A percentile compares a stretch with the other conserved stretches of the same genome.
Conservation (phyloP, 169 alveolate genomes). For the Eimeria falciformis region DNA sequence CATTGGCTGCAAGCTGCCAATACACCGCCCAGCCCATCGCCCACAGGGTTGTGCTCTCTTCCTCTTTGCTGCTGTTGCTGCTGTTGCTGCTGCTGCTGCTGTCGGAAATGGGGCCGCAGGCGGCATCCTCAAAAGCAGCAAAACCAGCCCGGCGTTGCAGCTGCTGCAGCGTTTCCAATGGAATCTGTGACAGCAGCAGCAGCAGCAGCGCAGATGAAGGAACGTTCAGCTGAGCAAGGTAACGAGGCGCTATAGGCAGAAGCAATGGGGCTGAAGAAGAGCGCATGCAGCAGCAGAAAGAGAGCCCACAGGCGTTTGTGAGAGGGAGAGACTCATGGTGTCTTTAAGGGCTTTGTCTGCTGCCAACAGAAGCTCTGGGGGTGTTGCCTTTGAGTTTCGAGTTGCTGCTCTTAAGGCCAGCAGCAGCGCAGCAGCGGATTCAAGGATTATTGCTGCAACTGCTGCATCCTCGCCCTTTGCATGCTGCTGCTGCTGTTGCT, state of each 20-base stretch:
- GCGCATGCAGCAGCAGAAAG: neutral
- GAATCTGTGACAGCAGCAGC: neutral
- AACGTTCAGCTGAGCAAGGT: neutral
- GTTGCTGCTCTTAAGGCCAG: slow-evolving; percentile 16
- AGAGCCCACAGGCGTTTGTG: neutral
- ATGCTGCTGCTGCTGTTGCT: slow-evolving; percentile 49
- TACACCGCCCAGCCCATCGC: slow-evolving; percentile 47
- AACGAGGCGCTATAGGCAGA: neutral
- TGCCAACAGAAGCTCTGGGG: slow-evolving; percentile 42
- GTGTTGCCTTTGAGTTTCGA: neutral
- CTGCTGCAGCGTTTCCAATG: neutral
- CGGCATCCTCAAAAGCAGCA: neutral
- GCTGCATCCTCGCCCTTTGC: neutral
- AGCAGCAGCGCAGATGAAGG: neutral
- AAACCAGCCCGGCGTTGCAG: neutral
- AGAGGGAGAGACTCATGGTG: neutral
- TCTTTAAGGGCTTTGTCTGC: slow-evolving; percentile 5
- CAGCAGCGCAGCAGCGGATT: slow-evolving; percentile 62
- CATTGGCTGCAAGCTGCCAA: slow-evolving; percentile 32
- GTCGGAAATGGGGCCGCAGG: neutral
- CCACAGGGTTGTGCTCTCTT: slow-evolving; percentile 26
- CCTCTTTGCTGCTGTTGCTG: slow-evolving; percentile 6
- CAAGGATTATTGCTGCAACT: neutral
- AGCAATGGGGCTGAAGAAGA: neutral
- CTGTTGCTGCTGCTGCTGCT: slow-evolving; percentile 1